A percentile compares a stretch with the other conserved stretches of the same genome.
Evolutionary conservation across 768 basidiomycete genomes (phyloP).

Genomic region (Xerocomus potaroensis): DNA sequence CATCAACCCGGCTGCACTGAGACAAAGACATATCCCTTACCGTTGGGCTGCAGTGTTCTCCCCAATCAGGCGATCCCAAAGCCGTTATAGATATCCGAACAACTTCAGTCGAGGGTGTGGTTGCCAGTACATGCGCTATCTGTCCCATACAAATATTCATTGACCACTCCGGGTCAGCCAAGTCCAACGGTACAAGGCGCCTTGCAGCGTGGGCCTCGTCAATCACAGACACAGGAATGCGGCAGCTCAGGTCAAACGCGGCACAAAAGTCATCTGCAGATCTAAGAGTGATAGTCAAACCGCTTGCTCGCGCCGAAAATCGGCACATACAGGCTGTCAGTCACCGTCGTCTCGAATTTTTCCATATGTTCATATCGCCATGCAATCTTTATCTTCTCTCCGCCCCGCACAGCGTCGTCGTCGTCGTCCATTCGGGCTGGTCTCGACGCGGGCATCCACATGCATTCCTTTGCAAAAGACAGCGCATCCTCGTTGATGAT

Average conservation of each 20-base stretch:
- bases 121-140: slow-evolving; percentile 27
- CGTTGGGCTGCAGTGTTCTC: slow-evolving; percentile 45
- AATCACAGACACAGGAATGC: slow-evolving; percentile 50
- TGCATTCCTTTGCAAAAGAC: slow-evolving; percentile 63
- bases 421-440: slow-evolving; percentile 27
- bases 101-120: slow-evolving; percentile 32
- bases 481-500: slow-evolving; percentile 58
- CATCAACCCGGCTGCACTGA: slow-evolving; percentile 2
- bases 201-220: slow-evolving; percentile 39
- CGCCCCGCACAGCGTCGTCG: slow-evolving; percentile 32
- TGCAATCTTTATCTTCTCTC: slow-evolving; percentile 84
- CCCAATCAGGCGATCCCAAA: slow-evolving; percentile 67
- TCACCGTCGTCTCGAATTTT: slow-evolving; percentile 83
- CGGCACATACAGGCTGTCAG: slow-evolving; percentile 45
- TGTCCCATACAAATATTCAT: slow-evolving; percentile 25
- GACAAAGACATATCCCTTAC: slow-evolving; percentile 35
- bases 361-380: slow-evolving; percentile 97
- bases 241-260: slow-evolving; percentile 67
- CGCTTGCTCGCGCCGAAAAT: slow-evolving; percentile 13
- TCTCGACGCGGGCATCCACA: slow-evolving; percentile 61
- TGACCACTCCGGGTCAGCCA: slow-evolving; percentile 11
- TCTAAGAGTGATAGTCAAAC: slow-evolving; percentile 32
- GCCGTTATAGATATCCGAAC: slow-evolving; percentile 59
- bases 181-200: slow-evolving; percentile 34
- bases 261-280: slow-evolving; percentile 59